These are phyloP conservation scores for Pseudocercospora vitis DNA, from an alignment of 2,329 filamentous ascomycete genomes.

Conservation along the genomic window DNA sequence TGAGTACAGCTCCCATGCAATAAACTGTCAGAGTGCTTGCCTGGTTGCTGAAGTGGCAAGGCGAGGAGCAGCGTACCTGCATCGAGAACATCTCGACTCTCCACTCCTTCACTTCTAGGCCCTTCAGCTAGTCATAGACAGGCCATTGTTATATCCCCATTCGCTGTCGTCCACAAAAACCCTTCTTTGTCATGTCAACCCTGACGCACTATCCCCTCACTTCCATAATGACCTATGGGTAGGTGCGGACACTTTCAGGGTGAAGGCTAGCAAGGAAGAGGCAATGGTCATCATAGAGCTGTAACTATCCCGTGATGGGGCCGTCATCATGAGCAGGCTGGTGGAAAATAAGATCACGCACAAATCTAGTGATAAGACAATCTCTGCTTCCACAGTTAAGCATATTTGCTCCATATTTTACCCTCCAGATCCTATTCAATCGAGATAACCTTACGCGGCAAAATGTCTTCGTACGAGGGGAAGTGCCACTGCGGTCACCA, in stretches of 20 bases:
- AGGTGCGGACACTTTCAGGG: not conserved
- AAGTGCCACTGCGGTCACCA: constrained; percentile 58
- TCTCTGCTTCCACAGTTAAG: not conserved
- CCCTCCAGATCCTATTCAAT: constrained; percentile 1
- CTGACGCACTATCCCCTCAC: not conserved
- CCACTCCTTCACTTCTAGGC: not conserved
- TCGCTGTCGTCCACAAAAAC: not conserved
- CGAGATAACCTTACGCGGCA: constrained; percentile 19
- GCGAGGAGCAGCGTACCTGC: constrained; percentile 1
- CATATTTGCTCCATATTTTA: constrained; percentile 1
- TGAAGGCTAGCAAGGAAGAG: not conserved
- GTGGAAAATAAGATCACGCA: constrained; percentile 15
- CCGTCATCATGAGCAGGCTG: constrained; percentile 1
- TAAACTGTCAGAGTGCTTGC: not conserved
- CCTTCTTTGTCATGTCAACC: not conserved
- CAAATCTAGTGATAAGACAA: constrained; percentile 7
- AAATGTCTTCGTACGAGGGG: constrained; percentile 51
- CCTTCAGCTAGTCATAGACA: not conserved
- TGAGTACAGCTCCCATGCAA: not conserved
- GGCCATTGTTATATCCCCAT: too few relatives aligned
- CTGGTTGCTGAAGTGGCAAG: not conserved
- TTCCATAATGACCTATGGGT: not conserved
- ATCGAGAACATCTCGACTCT: not conserved
- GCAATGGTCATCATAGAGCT: not conserved
- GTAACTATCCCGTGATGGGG: not conserved